Evolutionary conservation across 2,329 filamentous ascomycete genomes (phyloP), one percentile per base, ranked within the genome.

Genomic region (Blastomyces emzantsi): DNA sequence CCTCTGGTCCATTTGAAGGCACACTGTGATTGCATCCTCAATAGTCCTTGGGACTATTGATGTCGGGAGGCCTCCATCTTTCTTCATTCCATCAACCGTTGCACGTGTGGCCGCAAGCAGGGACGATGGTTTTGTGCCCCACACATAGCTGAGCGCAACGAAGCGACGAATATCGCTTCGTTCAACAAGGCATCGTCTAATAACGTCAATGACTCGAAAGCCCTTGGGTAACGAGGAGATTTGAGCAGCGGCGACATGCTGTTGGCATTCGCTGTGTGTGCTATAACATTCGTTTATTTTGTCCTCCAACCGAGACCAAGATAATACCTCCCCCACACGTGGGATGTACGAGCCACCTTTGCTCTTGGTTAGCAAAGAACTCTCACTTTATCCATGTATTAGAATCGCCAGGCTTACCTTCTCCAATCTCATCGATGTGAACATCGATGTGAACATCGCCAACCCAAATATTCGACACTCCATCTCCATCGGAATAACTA

Each of bases 391-490:
- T 39, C 11, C 17, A 56, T 22, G n/a, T 33, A 33, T 19, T 54
- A 17, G 3, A 54, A 54, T 4, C 17, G 51, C 28, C 25, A 54
- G 25, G 7, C 33, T 25, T 56, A 56, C 54, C 7, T 39, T 39
- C 19, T 33, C n/a, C 25, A 4, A 56, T 13, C 28, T n/a, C 30
- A 56, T 56, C 54, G 13, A 56, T 56, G 33, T 56, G 54, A 39
- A 56, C 30, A 56, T 56, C 54, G 13, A 56, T 56, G 33, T 56
- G 54, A 39, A 56, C 30, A 56, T 56, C 54, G 17, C 54, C 54
- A 56, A 58, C n/a, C 55, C 55, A 58, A 28, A 58, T 22, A 41
- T 58, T 58, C 36, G 55, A 58, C 33, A 58, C n/a, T 28, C 55
- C 36, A 43, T 25, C n/a, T 39, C 36, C 36, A 41, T 58, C 55